Evolutionary conservation across 179 eudicot species (phyloP).

Genomic region (Camellia oleifera): DNA sequence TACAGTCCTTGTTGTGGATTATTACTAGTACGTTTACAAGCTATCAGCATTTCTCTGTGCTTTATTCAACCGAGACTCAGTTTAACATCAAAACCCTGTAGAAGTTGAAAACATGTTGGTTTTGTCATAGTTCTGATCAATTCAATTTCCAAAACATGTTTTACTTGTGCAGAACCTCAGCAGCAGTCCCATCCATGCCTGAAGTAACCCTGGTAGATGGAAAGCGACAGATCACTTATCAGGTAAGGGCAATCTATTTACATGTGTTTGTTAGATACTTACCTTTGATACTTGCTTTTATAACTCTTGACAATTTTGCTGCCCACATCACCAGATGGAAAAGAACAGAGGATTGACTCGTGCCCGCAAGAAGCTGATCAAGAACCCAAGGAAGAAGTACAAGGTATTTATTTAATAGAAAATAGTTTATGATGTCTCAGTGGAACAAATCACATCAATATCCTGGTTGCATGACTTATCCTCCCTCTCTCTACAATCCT

Average conservation of each 20-base stretch:
- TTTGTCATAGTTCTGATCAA: background rate
- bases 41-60: background rate
- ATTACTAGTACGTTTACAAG: background rate
- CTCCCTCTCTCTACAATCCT: constrained; percentile 1
- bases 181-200: constrained; percentile 28
- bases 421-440: background rate
- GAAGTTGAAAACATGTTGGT: background rate
- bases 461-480: background rate
- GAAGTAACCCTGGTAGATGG: constrained; percentile 70
- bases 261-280: background rate
- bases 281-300: background rate
- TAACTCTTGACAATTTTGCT: background rate
- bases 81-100: background rate
- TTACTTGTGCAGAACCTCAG: constrained; percentile 39
- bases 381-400: constrained; percentile 94
- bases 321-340: constrained; percentile 57
- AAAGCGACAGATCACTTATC: constrained; percentile 69
- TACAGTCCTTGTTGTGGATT: background rate
- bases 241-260: constrained; percentile 39
- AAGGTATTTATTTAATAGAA: constrained; percentile 41
- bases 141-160: constrained; percentile 6
- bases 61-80: background rate
- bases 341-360: constrained; percentile 94
- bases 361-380: constrained; percentile 58
- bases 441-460: background rate